Percentiles rank a stretch among this genome's conserved stretches.
Conservation (phyloP, 2,329 filamentous ascomycete species). For the Diaporthe sp. region DNA sequence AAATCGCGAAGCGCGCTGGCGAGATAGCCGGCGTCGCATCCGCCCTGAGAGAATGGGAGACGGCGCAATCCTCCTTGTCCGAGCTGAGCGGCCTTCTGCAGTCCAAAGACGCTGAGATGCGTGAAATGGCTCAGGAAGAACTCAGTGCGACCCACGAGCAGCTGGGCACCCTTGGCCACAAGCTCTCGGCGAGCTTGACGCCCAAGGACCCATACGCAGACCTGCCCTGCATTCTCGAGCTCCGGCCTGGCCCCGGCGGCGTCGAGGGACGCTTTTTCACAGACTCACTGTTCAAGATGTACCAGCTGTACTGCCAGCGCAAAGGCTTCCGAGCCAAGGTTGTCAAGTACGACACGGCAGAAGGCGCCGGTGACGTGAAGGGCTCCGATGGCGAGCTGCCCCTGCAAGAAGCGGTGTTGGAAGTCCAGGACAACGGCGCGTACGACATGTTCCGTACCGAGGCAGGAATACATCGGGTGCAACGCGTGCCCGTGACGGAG, state of each 20-base stretch:
- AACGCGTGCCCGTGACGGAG: constrained; percentile 93
- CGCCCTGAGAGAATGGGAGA: constrained; percentile 72
- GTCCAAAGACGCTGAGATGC: constrained; percentile 77
- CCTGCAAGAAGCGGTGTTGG: constrained; percentile 88
- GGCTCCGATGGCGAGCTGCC: constrained; percentile 73
- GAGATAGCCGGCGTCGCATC: constrained; percentile 70
- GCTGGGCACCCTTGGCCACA: constrained; percentile 73
- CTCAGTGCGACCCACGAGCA: constrained; percentile 74
- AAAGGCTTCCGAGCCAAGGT: constrained; percentile 76
- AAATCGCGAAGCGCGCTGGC: constrained; percentile 71
- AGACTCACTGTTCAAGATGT: constrained; percentile 90
- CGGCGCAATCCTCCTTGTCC: constrained; percentile 63
- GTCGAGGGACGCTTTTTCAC: constrained; percentile 93
- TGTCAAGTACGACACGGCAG: constrained; percentile 84
- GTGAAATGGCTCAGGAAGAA: constrained; percentile 85
- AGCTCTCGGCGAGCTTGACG: constrained; percentile 82
- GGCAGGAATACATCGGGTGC: constrained; percentile 94
- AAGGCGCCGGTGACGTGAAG: constrained; percentile 69
- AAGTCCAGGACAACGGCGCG: constrained; percentile 81
- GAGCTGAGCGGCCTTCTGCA: constrained; percentile 67
- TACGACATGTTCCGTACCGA: constrained; percentile 89
- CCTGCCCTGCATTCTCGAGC: constrained; percentile 91
- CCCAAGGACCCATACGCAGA: constrained; percentile 91
- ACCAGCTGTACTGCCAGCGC: constrained; percentile 81
- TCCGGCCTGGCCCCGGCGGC: constrained; percentile 91